phyloP scores from a whole-genome alignment of 306 rosid genomes.

The Begonia peltatifolia region DNA sequence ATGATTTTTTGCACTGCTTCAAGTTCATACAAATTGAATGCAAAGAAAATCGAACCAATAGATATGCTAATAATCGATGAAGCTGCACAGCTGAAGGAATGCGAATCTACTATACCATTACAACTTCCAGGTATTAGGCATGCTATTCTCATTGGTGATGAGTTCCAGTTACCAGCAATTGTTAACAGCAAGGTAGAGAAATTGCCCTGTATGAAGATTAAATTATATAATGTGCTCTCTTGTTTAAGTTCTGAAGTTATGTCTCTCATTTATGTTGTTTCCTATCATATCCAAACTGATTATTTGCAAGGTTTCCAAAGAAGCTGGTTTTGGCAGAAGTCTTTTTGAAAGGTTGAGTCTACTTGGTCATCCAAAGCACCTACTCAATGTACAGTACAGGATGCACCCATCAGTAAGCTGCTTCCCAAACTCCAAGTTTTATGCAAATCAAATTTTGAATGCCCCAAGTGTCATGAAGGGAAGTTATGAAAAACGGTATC shows the following conservation, averaged over 20 bases:
- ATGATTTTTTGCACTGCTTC: conserved; percentile 65
- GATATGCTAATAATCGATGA: conserved; percentile 53
- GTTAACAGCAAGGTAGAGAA: conserved; percentile 40
- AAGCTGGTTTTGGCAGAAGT: conserved; percentile 69
- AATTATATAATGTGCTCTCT: too few species aligned
- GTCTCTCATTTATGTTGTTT: not conserved
- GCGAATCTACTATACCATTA: conserved; percentile 62
- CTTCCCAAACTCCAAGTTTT: conserved; percentile 55
- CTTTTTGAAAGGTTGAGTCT: conserved; percentile 49
- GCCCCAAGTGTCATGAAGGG: conserved; percentile 34
- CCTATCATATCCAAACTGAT: not conserved
- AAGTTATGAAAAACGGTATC: conserved; percentile 35
- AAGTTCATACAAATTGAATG: conserved; percentile 42
- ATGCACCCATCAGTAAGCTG: conserved; percentile 74
- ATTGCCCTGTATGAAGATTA: not conserved
- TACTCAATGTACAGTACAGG: conserved; percentile 56
- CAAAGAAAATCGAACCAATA: conserved; percentile 25
- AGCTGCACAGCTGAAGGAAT: conserved; percentile 71
- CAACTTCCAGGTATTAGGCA: conserved; percentile 41
- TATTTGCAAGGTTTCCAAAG: conserved; percentile 23
- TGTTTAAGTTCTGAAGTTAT: too few species aligned
- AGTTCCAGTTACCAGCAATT: conserved; percentile 58
- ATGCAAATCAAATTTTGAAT: conserved; percentile 30
- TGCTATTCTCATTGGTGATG: conserved; percentile 73
- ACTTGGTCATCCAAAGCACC: conserved; percentile 32